Percentiles rank a stretch among this genome's conserved stretches.
phyloP scores from a whole-genome alignment of 2,329 filamentous ascomycete genomes.

The Sarocladium brachiariae region DNA sequence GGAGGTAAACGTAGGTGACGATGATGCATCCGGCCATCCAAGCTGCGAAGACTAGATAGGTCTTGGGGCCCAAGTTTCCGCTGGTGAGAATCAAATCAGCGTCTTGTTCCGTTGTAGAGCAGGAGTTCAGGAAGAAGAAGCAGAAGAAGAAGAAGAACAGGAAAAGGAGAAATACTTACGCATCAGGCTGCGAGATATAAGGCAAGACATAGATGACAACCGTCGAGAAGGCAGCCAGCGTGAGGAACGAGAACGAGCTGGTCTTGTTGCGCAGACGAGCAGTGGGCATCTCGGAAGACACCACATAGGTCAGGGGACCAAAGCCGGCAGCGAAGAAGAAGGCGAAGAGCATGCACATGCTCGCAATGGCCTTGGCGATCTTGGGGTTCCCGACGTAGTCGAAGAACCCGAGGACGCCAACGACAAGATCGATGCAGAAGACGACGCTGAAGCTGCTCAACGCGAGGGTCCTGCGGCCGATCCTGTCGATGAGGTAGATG shows the following conservation, averaged over 20 bases:
- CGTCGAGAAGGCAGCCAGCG: slow-evolving; percentile 31
- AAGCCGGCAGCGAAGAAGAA: slow-evolving; percentile 27
- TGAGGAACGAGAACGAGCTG: slow-evolving; percentile 36
- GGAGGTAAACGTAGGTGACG: slow-evolving; percentile 37
- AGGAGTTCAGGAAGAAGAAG: too few species aligned
- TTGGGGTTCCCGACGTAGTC: slow-evolving; percentile 17
- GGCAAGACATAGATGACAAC: slow-evolving; percentile 40
- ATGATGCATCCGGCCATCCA: slow-evolving; percentile 27
- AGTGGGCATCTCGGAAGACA: slow-evolving; percentile 36
- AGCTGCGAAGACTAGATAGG: slow-evolving; percentile 32
- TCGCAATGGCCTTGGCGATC: slow-evolving; percentile 18
- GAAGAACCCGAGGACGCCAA: slow-evolving; percentile 42
- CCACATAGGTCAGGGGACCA: slow-evolving; percentile 30
- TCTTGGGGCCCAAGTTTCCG: slow-evolving; percentile 33
- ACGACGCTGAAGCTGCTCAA: slow-evolving; percentile 25
- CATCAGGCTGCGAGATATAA: slow-evolving; percentile 31
- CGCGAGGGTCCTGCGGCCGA: slow-evolving; percentile 34
- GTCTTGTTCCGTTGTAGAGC: too few species aligned
- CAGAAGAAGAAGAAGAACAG: background rate
- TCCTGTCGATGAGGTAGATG: slow-evolving; percentile 34
- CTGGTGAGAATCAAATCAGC: background rate
- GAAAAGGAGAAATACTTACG: slow-evolving; percentile 11
- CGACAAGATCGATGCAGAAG: slow-evolving; percentile 32
- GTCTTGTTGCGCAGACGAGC: slow-evolving; percentile 36
- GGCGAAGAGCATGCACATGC: slow-evolving; percentile 4